A percentile compares a stretch with the other conserved stretches of the same genome.
Evolutionary conservation across 306 rosid genomes (phyloP).

Genomic region (Alnus glutinosa): DNA sequence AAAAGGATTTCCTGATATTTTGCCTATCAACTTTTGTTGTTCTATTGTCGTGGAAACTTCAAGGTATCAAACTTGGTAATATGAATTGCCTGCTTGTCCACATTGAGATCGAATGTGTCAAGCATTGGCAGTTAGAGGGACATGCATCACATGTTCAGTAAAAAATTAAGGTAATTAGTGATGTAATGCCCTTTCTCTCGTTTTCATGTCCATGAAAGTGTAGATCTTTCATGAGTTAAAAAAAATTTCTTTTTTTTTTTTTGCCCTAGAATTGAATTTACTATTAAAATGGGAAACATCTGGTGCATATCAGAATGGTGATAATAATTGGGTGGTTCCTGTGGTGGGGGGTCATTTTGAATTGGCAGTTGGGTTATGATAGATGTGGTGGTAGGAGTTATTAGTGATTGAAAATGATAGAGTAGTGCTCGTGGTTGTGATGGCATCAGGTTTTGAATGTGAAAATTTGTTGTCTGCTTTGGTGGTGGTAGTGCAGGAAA

Average conservation of each 20-base stretch:
- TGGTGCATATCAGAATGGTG: background rate
- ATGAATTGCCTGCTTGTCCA: background rate
- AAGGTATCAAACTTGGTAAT: background rate
- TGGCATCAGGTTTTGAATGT: background rate
- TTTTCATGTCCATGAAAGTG: background rate
- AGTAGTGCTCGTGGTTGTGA: background rate
- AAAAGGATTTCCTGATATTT: background rate
- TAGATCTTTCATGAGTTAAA: background rate
- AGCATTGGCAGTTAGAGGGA: background rate
- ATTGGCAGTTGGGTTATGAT: background rate
- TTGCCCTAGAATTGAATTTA: background rate
- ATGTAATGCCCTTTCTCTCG: background rate
- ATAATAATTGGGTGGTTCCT: background rate
- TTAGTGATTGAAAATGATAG: background rate
- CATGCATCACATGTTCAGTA: background rate
- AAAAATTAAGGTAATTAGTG: background rate
- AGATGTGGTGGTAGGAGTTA: background rate
- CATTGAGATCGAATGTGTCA: background rate
- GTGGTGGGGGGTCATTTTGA: background rate
- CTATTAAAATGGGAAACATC: background rate
- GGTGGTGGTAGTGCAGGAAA: background rate
- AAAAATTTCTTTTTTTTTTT: too few species aligned
- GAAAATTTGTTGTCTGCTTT: background rate
- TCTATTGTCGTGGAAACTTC: background rate
- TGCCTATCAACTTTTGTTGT: background rate